phyloP scores from a whole-genome alignment of 2,329 filamentous ascomycete species.

The Neurospora sp. region DNA sequence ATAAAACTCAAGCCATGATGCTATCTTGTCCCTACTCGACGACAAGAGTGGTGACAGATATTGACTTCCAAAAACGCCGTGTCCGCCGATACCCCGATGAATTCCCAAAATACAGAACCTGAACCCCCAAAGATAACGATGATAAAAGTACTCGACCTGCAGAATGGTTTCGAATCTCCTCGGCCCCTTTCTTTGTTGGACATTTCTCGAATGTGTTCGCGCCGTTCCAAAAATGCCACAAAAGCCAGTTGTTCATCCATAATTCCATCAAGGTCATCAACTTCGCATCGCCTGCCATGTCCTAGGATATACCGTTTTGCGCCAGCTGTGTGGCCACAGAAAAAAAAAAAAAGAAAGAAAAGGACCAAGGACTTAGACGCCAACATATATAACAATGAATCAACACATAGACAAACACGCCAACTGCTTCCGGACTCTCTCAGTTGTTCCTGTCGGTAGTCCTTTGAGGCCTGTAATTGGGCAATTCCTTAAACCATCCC shows the following conservation, averaged over 20 bases:
- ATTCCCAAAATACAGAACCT: background rate
- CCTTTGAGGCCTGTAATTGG: constrained; percentile 68
- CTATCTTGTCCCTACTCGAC: background rate
- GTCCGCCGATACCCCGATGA: background rate
- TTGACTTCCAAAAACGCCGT: background rate
- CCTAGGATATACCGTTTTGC: background rate
- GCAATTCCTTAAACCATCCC: constrained; percentile 76
- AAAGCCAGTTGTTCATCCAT: background rate
- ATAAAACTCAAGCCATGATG: background rate
- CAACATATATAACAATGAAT: background rate
- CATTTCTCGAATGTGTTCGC: background rate
- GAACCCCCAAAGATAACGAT: background rate
- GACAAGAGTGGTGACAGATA: background rate
- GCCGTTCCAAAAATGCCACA: background rate
- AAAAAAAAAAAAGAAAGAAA: background rate
- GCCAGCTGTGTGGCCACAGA: background rate
- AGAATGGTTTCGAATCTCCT: background rate
- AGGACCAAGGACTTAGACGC: background rate
- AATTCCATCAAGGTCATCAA: background rate
- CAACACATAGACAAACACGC: background rate
- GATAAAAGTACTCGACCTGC: background rate
- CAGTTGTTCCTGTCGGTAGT: constrained; percentile 34
- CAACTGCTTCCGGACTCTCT: background rate
- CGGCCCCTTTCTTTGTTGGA: background rate
- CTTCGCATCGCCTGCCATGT: background rate